phyloP scores from a whole-genome alignment of 441 rosid species.

The Syzygium syzygioides region DNA sequence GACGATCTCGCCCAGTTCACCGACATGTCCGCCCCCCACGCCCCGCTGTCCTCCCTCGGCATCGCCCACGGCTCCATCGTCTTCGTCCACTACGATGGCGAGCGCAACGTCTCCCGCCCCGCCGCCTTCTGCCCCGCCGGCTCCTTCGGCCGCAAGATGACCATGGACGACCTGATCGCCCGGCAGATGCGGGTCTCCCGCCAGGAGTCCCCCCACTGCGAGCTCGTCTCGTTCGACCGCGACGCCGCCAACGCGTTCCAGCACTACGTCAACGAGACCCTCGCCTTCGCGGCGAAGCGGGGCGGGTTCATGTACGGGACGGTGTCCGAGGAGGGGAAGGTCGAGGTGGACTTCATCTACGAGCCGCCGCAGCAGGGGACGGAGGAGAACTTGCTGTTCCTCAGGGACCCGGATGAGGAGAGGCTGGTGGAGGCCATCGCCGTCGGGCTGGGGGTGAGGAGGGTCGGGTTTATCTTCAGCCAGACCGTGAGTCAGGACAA shows the following conservation, averaged over 20 bases:
- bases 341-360: conserved; percentile 78
- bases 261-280: conserved; percentile 67
- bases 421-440: conserved; percentile 77
- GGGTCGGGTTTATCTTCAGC: conserved; percentile 81
- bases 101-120: conserved; percentile 69
- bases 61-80: conserved; percentile 75
- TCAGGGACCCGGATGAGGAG: conserved; percentile 75
- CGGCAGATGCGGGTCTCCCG: conserved; percentile 81
- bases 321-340: conserved; percentile 66
- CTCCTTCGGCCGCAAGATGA: conserved; percentile 97
- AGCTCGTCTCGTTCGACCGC: conserved; percentile 82
- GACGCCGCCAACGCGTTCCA: conserved; percentile 80
- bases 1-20: conserved; percentile 42
- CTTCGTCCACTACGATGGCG: conserved; percentile 71
- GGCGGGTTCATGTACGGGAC: conserved; percentile 91
- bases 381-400: conserved; percentile 48
- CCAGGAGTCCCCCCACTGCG: conserved; percentile 82
- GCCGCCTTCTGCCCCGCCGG: conserved; percentile 59
- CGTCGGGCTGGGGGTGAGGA: conserved; percentile 76
- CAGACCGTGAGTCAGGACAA: conserved; percentile 75
- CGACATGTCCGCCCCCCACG: conserved; percentile 69
- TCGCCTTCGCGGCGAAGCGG: conserved; percentile 76
- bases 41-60: conserved; percentile 48
- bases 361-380: conserved; percentile 94
- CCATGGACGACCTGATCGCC: conserved; percentile 93